Evolutionary conservation across 352 stramenopile genomes (phyloP), one percentile per base, ranked within the genome.

Genomic region (Halophytophthora batemanensis): DNA sequence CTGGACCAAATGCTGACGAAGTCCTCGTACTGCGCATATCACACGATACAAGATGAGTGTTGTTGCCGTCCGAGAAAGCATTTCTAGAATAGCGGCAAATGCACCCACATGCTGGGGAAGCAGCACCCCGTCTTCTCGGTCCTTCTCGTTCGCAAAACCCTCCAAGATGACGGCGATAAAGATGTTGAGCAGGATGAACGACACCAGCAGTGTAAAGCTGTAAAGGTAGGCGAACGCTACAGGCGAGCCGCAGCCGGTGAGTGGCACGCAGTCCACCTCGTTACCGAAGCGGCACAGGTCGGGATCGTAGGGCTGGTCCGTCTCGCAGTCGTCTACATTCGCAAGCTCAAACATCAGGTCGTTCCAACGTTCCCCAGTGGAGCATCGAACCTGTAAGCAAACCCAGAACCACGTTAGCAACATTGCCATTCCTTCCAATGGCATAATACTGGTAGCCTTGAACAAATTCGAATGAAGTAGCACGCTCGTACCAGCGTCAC

Each of bases 281-380:
- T 71, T 71, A 28, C 58, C 79, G 47, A 90, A 81, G 3, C 76
- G 77, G 49, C 82, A 94, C 45, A 87, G 76, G 6, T 64, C 42
- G 3, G 66, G 50, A 39, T 91, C 59, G 49, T 78, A 79, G 38
- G 56, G 25, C 7, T 71, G 76, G 23, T 91, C 78, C 39, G 56
- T 12, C 12, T 56, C 48, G 31, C 71, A 88, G 18, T 73, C 51
- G 3, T 78, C 52, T 41, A 77, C 59, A 19, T 69, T 71, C 12
- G 85, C 71, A 3, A 97, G 61, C 40, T 93, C 87, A 59, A 90
- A 86, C 84, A 98, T 96, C 49, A 96, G 71, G 21, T 85, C 73
- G 57, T 97, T 96, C 90, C 91, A 98, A 13, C 77, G 77, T 59
- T 98, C 92, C 13, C 93, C 93, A 1, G 93, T 98, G 18, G 88